Percentiles rank a stretch among this genome's conserved stretches.
These are phyloP conservation scores for Coemansia sp. DNA, from an alignment of 192 early-diverging fungal genomes.

Conservation along the genomic window DNA sequence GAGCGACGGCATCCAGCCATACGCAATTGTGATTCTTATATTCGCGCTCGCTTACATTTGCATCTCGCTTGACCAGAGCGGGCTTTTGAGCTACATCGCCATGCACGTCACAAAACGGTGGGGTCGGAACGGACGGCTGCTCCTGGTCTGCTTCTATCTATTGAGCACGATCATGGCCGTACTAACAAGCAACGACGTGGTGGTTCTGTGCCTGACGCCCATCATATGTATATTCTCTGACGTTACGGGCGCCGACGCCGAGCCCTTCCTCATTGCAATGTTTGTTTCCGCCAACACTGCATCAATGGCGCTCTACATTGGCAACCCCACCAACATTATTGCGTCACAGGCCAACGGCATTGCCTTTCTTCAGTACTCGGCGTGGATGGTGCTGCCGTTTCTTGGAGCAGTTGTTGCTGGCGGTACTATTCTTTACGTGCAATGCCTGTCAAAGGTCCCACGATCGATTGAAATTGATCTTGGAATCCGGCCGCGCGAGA, in stretches of 20 bases:
- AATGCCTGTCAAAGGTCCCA: slow-evolving; percentile 55
- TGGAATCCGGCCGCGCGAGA: slow-evolving; percentile 53
- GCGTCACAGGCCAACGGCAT: slow-evolving; percentile 76
- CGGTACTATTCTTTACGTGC: slow-evolving; percentile 54
- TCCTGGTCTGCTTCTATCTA: slow-evolving; percentile 71
- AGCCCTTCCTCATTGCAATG: slow-evolving; percentile 73
- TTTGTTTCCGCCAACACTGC: slow-evolving; percentile 77
- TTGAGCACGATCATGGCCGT: slow-evolving; percentile 72
- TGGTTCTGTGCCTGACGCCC: slow-evolving; percentile 77
- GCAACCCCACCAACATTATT: slow-evolving; percentile 88
- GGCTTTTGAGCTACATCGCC: slow-evolving; percentile 74
- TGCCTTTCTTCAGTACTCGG: slow-evolving; percentile 72
- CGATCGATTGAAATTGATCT: slow-evolving; percentile 49
- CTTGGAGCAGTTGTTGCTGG: slow-evolving; percentile 58
- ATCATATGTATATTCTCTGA: slow-evolving; percentile 76
- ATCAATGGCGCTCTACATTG: slow-evolving; percentile 82
- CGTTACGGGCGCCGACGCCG: slow-evolving; percentile 60
- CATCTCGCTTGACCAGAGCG: slow-evolving; percentile 80
- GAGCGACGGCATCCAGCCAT: slow-evolving; percentile 61
- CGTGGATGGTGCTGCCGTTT: slow-evolving; percentile 81
- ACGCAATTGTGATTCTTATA: slow-evolving; percentile 78
- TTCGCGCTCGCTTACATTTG: slow-evolving; percentile 84
- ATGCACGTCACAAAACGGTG: slow-evolving; percentile 70
- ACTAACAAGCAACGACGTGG: slow-evolving; percentile 82
- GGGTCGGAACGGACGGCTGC: slow-evolving; percentile 56